These are phyloP conservation scores for Chrysanthemum lavandulifolium DNA, from an alignment of 129 eudicot species.

Conservation along the genomic window DNA sequence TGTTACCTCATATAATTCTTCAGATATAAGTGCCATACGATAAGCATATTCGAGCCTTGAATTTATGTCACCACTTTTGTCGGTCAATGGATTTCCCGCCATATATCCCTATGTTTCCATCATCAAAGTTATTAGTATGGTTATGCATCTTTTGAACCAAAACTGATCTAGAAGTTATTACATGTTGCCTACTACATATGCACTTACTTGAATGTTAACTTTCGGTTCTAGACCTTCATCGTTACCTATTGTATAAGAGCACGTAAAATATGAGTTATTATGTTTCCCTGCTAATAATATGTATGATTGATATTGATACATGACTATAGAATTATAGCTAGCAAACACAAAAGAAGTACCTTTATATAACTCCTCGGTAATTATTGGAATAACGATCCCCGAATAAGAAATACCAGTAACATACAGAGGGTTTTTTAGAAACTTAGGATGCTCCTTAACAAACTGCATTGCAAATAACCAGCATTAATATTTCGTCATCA, in stretches of 20 bases:
- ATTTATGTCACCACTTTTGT: constrained; percentile 24
- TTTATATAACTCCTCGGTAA: constrained; percentile 1
- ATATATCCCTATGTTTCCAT: constrained; percentile 30
- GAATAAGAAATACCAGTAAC: neutral
- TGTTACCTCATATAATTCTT: constrained; percentile 34
- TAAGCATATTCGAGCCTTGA: constrained; percentile 34
- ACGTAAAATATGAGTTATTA: neutral
- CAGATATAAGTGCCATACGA: constrained; percentile 38
- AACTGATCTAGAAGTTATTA: too few species aligned
- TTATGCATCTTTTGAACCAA: neutral
- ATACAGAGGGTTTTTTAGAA: constrained; percentile 1
- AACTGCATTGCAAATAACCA: neutral
- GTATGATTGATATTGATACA: neutral
- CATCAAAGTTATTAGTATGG: neutral
- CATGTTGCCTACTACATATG: too few species aligned
- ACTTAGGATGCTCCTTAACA: neutral
- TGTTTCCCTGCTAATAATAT: neutral
- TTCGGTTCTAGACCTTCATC: constrained; percentile 25
- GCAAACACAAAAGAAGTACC: neutral
- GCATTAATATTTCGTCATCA: neutral
- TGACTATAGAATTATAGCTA: neutral
- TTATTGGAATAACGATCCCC: neutral
- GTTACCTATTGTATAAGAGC: constrained; percentile 13
- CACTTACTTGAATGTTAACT: constrained; percentile 19
- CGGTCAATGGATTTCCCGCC: constrained; percentile 41